Percentiles rank a stretch among this genome's conserved stretches.
Conservation (phyloP, 1,284 basidiomycete species). For the Athelia psychrophila region DNA sequence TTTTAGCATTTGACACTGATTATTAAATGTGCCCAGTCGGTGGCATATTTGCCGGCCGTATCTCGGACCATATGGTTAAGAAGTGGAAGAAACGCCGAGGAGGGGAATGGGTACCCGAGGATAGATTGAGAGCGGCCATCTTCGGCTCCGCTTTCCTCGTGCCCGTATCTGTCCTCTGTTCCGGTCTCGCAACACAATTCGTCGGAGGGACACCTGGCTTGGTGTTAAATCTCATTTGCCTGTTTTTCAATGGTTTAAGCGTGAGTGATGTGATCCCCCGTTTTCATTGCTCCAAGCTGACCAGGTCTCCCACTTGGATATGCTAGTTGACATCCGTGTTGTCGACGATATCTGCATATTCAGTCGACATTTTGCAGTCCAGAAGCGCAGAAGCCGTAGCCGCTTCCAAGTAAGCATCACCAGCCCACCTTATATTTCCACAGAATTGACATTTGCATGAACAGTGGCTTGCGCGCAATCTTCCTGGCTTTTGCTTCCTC, state of each 20-base stretch:
- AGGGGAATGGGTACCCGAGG: slow-evolving; percentile 22
- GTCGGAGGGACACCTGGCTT: slow-evolving; percentile 18
- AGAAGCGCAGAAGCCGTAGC: slow-evolving; percentile 36
- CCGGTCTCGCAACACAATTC: slow-evolving; percentile 15
- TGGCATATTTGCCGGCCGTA: slow-evolving; percentile 35
- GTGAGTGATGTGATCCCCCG: slow-evolving; percentile 6
- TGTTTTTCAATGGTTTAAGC: slow-evolving; percentile 19
- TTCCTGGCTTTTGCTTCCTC: slow-evolving; percentile 29
- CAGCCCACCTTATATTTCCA: background rate
- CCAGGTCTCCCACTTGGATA: background rate
- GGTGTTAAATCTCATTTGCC: slow-evolving; percentile 12
- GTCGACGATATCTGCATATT: slow-evolving; percentile 32
- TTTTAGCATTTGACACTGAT: background rate
- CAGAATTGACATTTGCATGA: background rate
- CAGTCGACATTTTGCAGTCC: slow-evolving; percentile 35
- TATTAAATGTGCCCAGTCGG: slow-evolving; percentile 35
- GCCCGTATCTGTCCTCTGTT: slow-evolving; percentile 15
- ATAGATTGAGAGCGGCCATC: slow-evolving; percentile 16
- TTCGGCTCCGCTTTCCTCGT: slow-evolving; percentile 16
- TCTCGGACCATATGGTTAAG: slow-evolving; percentile 16
- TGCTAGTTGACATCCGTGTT: slow-evolving; percentile 28
- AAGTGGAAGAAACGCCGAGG: slow-evolving; percentile 13
- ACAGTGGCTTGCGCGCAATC: slow-evolving; percentile 25
- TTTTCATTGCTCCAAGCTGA: background rate
- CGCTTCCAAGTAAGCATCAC: slow-evolving; percentile 25